Conservation (phyloP, 352 stramenopile genomes). For the Pythium brassicae region DNA sequence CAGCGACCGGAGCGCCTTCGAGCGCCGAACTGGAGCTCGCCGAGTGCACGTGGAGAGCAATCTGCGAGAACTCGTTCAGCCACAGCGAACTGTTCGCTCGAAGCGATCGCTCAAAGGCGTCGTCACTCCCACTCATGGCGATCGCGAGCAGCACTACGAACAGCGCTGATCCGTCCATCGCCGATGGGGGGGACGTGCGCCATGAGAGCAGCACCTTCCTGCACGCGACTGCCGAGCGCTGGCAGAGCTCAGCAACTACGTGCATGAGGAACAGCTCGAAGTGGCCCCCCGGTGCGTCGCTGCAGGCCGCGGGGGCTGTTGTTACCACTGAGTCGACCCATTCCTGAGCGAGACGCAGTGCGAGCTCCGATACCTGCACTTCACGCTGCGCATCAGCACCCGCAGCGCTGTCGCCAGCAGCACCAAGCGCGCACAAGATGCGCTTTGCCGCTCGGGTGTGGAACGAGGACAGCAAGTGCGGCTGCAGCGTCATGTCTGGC, state of each 20-base stretch:
- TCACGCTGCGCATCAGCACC: not conserved
- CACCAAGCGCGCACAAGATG: not conserved
- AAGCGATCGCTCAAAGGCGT: conserved; percentile 14
- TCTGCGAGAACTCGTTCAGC: conserved; percentile 24
- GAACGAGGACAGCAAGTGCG: conserved; percentile 1
- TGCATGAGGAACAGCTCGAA: conserved; percentile 27
- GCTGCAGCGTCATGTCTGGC: conserved; percentile 1
- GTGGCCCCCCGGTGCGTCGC: not conserved
- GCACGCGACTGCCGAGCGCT: conserved; percentile 1
- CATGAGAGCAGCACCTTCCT: conserved; percentile 7
- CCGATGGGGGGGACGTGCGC: not conserved
- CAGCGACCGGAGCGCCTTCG: not conserved
- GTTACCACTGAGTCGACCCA: not conserved
- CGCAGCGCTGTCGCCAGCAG: not conserved
- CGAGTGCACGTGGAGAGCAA: conserved; percentile 12
- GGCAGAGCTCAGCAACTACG: conserved; percentile 12
- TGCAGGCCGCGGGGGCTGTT: not conserved
- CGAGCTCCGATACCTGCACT: conserved; percentile 1
- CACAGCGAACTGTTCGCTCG: conserved; percentile 23
- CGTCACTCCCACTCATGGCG: not conserved
- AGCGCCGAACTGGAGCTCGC: not conserved
- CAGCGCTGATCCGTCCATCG: conserved; percentile 8
- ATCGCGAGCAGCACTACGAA: conserved; percentile 20
- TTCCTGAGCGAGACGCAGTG: conserved; percentile 2
- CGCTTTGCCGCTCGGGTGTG: not conserved